Conservation (phyloP, 2,329 filamentous ascomycete species). For the Paraconiothyrium brasiliense region DNA sequence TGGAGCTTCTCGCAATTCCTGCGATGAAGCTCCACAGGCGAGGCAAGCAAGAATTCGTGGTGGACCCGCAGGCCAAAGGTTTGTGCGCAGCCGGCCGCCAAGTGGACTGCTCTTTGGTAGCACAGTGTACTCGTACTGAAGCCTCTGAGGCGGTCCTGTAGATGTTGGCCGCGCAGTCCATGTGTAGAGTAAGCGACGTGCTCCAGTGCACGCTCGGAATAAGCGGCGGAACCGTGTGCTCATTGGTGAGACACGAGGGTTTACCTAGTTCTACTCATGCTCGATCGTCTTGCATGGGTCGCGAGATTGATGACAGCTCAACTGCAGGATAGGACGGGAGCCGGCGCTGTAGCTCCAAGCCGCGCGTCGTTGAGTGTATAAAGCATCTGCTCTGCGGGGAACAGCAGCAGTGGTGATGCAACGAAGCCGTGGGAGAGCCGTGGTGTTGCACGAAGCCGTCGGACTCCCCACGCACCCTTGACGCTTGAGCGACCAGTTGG, state of each 20-base stretch:
- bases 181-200: no score
- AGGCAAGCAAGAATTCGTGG: background rate
- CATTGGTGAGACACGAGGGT: no score
- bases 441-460: constrained; percentile 4
- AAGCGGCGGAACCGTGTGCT: no score
- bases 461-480: background rate
- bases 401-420: constrained; percentile 14
- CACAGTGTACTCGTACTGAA: background rate
- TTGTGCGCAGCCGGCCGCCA: background rate
- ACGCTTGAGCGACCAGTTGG: background rate
- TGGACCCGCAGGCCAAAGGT: background rate
- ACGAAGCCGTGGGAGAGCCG: constrained; percentile 24
- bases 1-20: background rate
- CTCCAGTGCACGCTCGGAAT: no score
- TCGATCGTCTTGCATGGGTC: background rate
- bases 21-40: background rate
- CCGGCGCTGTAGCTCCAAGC: background rate
- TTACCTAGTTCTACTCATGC: background rate
- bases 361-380: background rate
- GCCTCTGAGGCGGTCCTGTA: background rate
- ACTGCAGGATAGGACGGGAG: background rate
- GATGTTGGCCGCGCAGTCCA: background rate
- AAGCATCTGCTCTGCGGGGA: background rate
- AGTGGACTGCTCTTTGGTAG: background rate
- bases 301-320: background rate